Evolutionary conservation across 2,329 filamentous ascomycete species (phyloP), one percentile per base, ranked within the genome.

Genomic region (Aspergillus fijiensis): DNA sequence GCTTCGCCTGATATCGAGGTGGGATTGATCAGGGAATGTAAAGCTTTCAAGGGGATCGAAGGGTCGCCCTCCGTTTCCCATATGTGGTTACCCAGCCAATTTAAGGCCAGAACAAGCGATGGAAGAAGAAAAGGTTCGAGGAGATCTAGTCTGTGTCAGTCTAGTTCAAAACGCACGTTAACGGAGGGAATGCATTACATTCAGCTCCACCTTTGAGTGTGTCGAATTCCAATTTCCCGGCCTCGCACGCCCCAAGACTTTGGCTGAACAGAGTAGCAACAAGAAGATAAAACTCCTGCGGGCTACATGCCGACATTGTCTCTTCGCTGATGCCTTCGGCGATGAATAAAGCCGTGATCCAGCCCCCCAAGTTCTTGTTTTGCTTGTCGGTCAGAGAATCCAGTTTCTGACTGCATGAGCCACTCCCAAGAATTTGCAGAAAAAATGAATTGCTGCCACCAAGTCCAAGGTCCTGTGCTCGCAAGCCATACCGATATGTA

Each of bases 251-350:
- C 33, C 81, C 76, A 0, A 88, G 74, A 49, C 83, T 87, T 68
- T 88, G 86, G 59, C 81, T 81, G 62, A 88, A 86, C 1, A 89
- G 74, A 0, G 85, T 87, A 6, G 85, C 81, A 1, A 87, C 84
- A 19, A 88, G 80, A 25, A 84, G 71, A 66, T 88, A 88, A 63
- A 88, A 88, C 47, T 87, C 84, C 56, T 87, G 85, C 1, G 86
- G 86, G 47, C 83, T 85, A 70, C 86, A 88, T 12, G 83, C 81
- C 23, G 85, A 84, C 79, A 87, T 86, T 2, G 87, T 82, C 60
- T 89, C 86, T 65, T 89, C 86, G 57, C 81, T 84, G 47, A 88
- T 85, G 0, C 84, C 84, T 69, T 88, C 85, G 2, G 85, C 84
- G 45, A 86, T 82, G 63, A 85, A 88, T 2, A 89, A 75, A 3